A percentile compares a stretch with the other conserved stretches of the same genome.
Evolutionary conservation across 2,329 filamentous ascomycete species (phyloP).

Genomic region (Xylaria sp.): DNA sequence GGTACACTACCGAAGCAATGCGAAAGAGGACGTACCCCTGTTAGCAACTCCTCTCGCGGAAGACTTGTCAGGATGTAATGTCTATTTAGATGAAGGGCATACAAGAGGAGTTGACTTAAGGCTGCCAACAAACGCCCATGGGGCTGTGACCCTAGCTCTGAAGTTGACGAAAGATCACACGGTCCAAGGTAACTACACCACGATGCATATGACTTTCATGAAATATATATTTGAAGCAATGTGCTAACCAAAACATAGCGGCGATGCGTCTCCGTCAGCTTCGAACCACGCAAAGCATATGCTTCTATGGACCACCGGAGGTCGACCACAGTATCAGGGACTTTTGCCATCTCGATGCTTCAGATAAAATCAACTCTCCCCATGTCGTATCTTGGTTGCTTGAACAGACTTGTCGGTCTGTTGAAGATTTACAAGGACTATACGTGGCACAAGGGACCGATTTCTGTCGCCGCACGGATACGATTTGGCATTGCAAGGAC

Average conservation of each 20-base stretch:
- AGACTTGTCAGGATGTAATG: conserved; percentile 48
- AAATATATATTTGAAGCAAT: not conserved
- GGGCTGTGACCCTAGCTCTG: conserved; percentile 65
- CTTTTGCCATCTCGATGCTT: conserved; percentile 45
- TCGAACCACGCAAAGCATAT: conserved; percentile 63
- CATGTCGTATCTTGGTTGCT: conserved; percentile 69
- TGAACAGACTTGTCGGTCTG: conserved; percentile 68
- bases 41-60: conserved; percentile 64
- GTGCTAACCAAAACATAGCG: conserved; percentile 53
- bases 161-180: conserved; percentile 69
- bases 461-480: conserved; percentile 67
- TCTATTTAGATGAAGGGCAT: conserved; percentile 68
- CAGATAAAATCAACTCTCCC: conserved; percentile 53
- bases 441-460: conserved; percentile 70
- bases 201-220: no score
- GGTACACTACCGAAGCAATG: conserved; percentile 53
- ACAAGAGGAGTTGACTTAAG: conserved; percentile 70
- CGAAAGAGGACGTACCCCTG: conserved; percentile 53
- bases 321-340: conserved; percentile 70
- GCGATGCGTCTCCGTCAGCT: conserved; percentile 74
- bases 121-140: conserved; percentile 58
- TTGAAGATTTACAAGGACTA: conserved; percentile 67
- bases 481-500: conserved; percentile 54
- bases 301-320: conserved; percentile 67
- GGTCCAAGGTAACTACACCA: conserved; percentile 58